Percentiles rank a stretch among this genome's conserved stretches.
Evolutionary conservation across 192 early-diverging fungal species (phyloP).

Genomic region (Podila epicladia): DNA sequence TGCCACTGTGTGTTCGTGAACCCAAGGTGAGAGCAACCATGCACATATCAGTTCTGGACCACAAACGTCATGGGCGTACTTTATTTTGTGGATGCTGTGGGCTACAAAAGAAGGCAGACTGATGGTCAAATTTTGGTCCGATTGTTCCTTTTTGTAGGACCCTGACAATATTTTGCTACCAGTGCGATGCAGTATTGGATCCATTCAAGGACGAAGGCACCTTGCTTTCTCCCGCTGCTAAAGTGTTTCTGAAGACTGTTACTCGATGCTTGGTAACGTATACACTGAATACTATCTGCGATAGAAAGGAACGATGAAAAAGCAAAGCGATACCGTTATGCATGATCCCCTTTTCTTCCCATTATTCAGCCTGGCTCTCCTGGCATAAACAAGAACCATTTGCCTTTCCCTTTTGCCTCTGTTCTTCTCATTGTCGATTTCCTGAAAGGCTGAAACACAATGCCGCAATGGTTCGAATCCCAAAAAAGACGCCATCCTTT

Average conservation of each 20-base stretch:
- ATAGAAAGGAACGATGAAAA: neutral
- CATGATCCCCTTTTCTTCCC: constrained; percentile 3
- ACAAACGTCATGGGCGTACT: neutral
- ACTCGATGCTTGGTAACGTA: constrained; percentile 48
- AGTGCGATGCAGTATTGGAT: constrained; percentile 49
- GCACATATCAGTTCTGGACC: neutral
- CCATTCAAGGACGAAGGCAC: constrained; percentile 29
- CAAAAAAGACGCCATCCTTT: constrained; percentile 9
- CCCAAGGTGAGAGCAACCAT: constrained; percentile 25
- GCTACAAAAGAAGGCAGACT: neutral
- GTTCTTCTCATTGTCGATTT: neutral
- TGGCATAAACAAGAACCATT: neutral
- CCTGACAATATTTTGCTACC: constrained; percentile 48
- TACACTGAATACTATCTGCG: neutral
- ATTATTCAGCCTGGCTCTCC: neutral
- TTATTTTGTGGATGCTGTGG: neutral
- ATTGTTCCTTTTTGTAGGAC: constrained; percentile 8
- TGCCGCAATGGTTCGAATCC: neutral
- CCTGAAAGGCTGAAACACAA: neutral
- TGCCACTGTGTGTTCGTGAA: constrained; percentile 54
- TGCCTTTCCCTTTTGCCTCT: constrained; percentile 4
- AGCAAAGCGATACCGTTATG: neutral
- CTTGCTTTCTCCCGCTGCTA: constrained; percentile 23
- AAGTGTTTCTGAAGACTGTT: constrained; percentile 42
- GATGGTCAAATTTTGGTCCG: neutral